Conservation (phyloP, 1,284 basidiomycete genomes). For the Leccinum pachyderme region DNA sequence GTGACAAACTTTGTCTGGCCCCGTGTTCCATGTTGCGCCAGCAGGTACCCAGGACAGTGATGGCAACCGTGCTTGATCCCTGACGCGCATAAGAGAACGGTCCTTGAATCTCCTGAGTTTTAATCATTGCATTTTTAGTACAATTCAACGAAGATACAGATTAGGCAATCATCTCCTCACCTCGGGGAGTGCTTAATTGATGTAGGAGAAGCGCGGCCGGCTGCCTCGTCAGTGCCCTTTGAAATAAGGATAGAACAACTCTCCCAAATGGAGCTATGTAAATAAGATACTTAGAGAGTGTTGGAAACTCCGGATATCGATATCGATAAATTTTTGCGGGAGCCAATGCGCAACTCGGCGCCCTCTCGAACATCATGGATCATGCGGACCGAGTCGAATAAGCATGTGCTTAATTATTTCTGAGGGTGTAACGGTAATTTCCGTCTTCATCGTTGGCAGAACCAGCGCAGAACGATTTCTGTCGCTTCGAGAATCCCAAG, state of each 20-base stretch:
- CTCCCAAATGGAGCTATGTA: no score
- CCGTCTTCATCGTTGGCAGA: neutral
- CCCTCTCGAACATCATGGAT: neutral
- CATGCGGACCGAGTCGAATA: neutral
- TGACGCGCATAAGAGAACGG: neutral
- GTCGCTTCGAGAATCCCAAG: neutral
- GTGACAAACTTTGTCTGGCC: neutral
- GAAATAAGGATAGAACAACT: neutral
- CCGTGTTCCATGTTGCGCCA: neutral
- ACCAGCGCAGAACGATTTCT: neutral
- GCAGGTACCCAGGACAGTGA: neutral
- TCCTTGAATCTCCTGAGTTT: neutral
- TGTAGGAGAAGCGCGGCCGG: neutral
- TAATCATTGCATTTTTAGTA: neutral
- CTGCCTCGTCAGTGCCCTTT: neutral
- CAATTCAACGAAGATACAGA: neutral
- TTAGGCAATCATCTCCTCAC: neutral
- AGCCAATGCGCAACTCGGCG: neutral
- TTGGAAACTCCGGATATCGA: neutral
- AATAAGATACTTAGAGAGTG: neutral
- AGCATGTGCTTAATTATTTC: neutral
- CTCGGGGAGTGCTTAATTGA: neutral
- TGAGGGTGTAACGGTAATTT: neutral
- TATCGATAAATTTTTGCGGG: neutral
- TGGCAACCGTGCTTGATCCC: constrained; percentile 1